Base-by-base conservation (phyloP, 2,329 filamentous ascomycete species). In the Colletotrichum tofieldiae region DNA sequence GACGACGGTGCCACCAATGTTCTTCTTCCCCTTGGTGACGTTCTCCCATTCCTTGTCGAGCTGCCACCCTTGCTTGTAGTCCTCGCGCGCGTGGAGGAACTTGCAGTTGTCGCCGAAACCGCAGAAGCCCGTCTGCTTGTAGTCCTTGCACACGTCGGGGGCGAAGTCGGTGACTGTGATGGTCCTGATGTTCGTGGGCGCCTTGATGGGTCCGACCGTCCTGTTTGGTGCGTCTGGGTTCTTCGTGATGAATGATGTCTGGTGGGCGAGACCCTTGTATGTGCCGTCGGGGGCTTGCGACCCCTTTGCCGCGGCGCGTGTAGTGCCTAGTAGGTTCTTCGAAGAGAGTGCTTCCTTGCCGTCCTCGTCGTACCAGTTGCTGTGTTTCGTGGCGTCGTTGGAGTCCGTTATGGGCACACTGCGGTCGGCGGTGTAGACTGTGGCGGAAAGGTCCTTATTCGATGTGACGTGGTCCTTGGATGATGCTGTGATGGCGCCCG, bases 31-130 rank as follows among this genome's bases (percentile, higher is more conserved):
- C 78, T 93, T 95, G 8, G 91, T 93, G 2, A 92, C 91, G 45
- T 90, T 92, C 79, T 99, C 96, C 96, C 96, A 99, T 60, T 98
- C 96, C 64, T 89, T 89, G 81, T 99, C 96, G 5, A 99, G 87
- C 81, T 98, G 94, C 96, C 96, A 99, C 3, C 96, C 96, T 79
- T 95, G 93, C 77, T 96, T 94, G 79, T 94, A 93, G 81, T 94
- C 93, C 77, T 94, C 92, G 70, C 94, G 86, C 6, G 90, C 90
- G 78, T 96, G 94, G 0, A 94, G 79, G 79, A 92, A 96, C 78
- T 95, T 97, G 85, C 95, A 98, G 73, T 88, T 91, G 79, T 96
- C 94, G 37, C 93, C 79, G 45, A 83, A 83, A 0, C 81, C 89
- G 76, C 90, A 93, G 79, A 91, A 91, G 0, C 90, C 91, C 29